Conservation (phyloP, 1,284 basidiomycete genomes). For the Rhodotorula sp. region DNA sequence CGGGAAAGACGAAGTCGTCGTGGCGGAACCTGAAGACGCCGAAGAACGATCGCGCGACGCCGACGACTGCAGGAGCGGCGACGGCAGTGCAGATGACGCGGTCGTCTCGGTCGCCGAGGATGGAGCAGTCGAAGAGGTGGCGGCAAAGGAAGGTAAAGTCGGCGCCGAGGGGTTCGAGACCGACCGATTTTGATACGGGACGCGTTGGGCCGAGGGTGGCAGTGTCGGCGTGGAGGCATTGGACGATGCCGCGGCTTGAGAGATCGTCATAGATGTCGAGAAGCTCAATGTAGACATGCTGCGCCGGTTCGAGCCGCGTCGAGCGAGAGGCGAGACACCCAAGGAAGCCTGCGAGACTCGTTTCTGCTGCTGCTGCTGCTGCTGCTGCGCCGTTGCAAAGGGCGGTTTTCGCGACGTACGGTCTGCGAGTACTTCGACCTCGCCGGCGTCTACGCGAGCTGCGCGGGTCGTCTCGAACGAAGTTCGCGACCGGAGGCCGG, state of each 20-base stretch:
- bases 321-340: slow-evolving; percentile 1
- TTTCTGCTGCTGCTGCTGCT: neutral
- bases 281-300: slow-evolving; percentile 29
- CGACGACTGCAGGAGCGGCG: neutral
- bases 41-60: slow-evolving; percentile 23
- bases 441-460: slow-evolving; percentile 2
- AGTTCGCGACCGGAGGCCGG: neutral
- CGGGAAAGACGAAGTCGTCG: slow-evolving; percentile 26
- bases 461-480: neutral
- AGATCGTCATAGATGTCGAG: slow-evolving; percentile 17
- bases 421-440: slow-evolving; percentile 21
- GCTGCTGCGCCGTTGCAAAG: slow-evolving; percentile 3
- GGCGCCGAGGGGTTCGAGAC: slow-evolving; percentile 28
- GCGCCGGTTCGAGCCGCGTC: slow-evolving; percentile 25
- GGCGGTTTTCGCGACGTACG: slow-evolving; percentile 7
- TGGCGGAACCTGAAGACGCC: slow-evolving; percentile 20
- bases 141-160: neutral
- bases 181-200: slow-evolving; percentile 18
- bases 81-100: slow-evolving; percentile 2
- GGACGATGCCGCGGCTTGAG: slow-evolving; percentile 1
- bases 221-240: neutral
- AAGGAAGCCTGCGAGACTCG: slow-evolving; percentile 7
- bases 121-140: neutral
- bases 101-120: slow-evolving; percentile 1
- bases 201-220: slow-evolving; percentile 13